Base-by-base conservation (phyloP, 139 green algal genomes). In the Auxenochlorella protothecoides region DNA sequence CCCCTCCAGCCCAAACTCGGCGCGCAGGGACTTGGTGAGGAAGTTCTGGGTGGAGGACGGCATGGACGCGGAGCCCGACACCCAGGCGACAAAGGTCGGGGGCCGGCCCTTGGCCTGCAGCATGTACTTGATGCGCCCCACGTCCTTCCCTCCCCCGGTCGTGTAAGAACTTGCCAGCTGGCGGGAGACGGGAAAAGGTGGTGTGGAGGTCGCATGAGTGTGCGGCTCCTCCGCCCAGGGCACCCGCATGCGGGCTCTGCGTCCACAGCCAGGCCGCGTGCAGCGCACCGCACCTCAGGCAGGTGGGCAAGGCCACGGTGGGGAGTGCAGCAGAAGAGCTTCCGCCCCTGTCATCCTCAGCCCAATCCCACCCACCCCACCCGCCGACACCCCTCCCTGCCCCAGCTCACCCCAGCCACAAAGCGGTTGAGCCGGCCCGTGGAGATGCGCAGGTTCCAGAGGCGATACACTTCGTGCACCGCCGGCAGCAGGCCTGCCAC, bases 51-150 rank as follows among this genome's bases (percentile, higher is more conserved):
- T 52, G 16, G 78, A 5, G 0, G 57, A 53, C 2, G 57, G 16
- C 16, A 83, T 55, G 9, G 54, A 54, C 0, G 69, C 56, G 44
- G 52, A 79, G 27, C 87, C 86, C 7, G 68, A 68, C 59, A 92
- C 55, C 64, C 87, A 91, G 7, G 80, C 79, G 5, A 77, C 79
- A 83, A 96, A 95, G 6, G 83, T 88, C n/a, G 90, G 90, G 10
- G 90, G 90, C 4, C 90, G 79, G 3, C 81, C 65, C 68, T 87
- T 88, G 13, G 92, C 72, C 80, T 92, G 86, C 3, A 62, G 10
- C 14, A 91, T 69, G 79, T 88, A 95, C 59, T 84, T 86, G 53
- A 93, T 68, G 9, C 87, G 76, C 3, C 53, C 57, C 53, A 86
- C 16, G n/a, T 79, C 72, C 10, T 74, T 79, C 6, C 74, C 78